Evolutionary conservation across 73 alveolate species (phyloP), one percentile per base, ranked within the genome.

Genomic region (Tetrahymena malaccensis): DNA sequence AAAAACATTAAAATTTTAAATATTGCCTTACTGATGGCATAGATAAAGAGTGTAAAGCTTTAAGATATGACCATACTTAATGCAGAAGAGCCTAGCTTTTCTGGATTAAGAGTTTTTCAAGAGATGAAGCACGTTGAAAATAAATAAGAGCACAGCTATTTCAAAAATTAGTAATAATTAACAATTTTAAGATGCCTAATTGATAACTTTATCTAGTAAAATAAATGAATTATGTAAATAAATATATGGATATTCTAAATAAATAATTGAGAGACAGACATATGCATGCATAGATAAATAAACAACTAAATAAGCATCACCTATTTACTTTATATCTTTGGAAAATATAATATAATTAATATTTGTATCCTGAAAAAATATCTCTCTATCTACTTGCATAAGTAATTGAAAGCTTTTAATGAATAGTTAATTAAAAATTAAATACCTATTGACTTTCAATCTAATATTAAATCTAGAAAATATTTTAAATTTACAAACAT

Each of bases 61-160:
- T 95, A 15, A 85, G 97, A 95, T 93, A 95, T 95, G 97, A 95
- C 94, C 84, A 94, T 94, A 85, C 83, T 44, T 21, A 85, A 70
- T 95, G 97, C 43, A 85, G 97, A 95, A 95, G 94, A 57, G 85
- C 97, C 16, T 89, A 95, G 94, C 95, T 95, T 50, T 94, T 85
- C 94, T 95, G 97, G 97, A 95, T 43, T 31, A 95, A 95, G 94
- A 94, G 94, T 95, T 94, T 84, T 56, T 95, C 94, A 70, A 95
- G 94, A 89, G 97, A 95, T 34, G 97, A 95, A 50, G 95, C 95
- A 40, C 95, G 95, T 85, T 95, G 97, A 95, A n/a, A 31, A 19
- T 31, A 85, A 85, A 85, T 27, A 19, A 19, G 27, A 21, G 44
- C 44, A 7, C 9, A 50, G 31, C 83, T 50, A 50, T 50, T 50